phyloP scores from a whole-genome alignment of 2,329 filamentous ascomycete species.

The Talaromyces marneffei region DNA sequence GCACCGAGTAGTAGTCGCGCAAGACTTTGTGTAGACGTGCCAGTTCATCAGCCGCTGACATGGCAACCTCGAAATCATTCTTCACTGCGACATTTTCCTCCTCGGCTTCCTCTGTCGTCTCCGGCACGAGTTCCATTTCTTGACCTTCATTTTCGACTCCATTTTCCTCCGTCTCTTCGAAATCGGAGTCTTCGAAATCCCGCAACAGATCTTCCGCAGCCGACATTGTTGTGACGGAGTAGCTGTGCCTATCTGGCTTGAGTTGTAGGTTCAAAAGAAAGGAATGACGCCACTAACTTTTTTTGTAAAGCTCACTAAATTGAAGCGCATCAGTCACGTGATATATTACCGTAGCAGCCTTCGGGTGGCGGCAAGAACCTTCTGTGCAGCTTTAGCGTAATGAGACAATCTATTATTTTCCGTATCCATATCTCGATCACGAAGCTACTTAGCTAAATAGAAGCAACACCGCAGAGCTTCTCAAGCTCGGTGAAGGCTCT shows the following conservation, averaged over 20 bases:
- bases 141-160: constrained; percentile 51
- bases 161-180: constrained; percentile 70
- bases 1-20: constrained; percentile 86
- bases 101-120: constrained; percentile 14
- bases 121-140: constrained; percentile 57
- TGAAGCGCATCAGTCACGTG: constrained; percentile 17
- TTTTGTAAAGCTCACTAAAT: constrained; percentile 11
- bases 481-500: not conserved
- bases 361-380: constrained; percentile 19
- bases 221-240: constrained; percentile 57
- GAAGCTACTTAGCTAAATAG: not conserved
- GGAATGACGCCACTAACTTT: constrained; percentile 12
- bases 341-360: constrained; percentile 6
- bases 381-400: constrained; percentile 3
- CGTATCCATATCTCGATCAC: constrained; percentile 10
- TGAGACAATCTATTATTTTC: constrained; percentile 5
- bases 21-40: constrained; percentile 93
- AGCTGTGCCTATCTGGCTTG: not conserved
- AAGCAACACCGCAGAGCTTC: not conserved
- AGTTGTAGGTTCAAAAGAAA: not conserved
- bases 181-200: constrained; percentile 63
- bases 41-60: constrained; percentile 88
- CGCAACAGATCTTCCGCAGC: constrained; percentile 90
- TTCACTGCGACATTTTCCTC: constrained; percentile 63
- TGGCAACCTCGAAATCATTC: constrained; percentile 79